Evolutionary conservation across 169 alveolate species (phyloP).

Genomic region (Cryptosporidium andersoni): DNA sequence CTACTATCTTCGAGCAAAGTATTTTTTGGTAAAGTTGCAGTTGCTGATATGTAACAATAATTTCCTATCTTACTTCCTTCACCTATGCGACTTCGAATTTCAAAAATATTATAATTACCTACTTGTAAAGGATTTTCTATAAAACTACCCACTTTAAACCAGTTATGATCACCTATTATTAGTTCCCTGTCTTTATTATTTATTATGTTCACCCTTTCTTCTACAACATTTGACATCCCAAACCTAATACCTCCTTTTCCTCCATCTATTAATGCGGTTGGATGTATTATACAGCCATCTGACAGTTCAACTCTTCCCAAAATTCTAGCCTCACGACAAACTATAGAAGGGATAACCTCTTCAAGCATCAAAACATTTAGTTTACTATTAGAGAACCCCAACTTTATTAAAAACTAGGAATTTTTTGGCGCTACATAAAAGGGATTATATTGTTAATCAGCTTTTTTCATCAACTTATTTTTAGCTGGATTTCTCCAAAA

Average conservation of each 20-base stretch:
- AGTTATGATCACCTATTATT: conserved; percentile 38
- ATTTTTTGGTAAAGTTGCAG: conserved; percentile 5
- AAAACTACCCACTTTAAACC: conserved; percentile 49
- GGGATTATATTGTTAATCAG: too few species aligned
- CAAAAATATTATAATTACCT: conserved; percentile 60
- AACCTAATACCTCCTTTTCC: conserved; percentile 31
- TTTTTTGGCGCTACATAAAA: too few species aligned
- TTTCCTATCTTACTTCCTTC: conserved; percentile 14
- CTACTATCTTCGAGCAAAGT: background rate
- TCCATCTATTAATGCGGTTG: conserved; percentile 55
- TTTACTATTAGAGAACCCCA: too few species aligned
- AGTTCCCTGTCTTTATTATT: background rate
- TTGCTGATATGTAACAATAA: conserved; percentile 14
- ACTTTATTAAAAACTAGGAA: too few species aligned
- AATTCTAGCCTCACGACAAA: conserved; percentile 50
- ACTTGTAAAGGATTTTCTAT: background rate
- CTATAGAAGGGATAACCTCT: background rate
- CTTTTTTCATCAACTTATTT: too few species aligned
- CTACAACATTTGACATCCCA: conserved; percentile 39
- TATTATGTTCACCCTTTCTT: conserved; percentile 39
- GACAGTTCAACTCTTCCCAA: conserved; percentile 34
- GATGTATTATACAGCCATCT: conserved; percentile 62
- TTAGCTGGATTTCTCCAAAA: too few species aligned
- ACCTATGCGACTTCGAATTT: conserved; percentile 12
- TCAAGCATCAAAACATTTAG: background rate